Base-by-base conservation (phyloP, 108 stramenopile species). In the Cyclotella distinguenda region DNA sequence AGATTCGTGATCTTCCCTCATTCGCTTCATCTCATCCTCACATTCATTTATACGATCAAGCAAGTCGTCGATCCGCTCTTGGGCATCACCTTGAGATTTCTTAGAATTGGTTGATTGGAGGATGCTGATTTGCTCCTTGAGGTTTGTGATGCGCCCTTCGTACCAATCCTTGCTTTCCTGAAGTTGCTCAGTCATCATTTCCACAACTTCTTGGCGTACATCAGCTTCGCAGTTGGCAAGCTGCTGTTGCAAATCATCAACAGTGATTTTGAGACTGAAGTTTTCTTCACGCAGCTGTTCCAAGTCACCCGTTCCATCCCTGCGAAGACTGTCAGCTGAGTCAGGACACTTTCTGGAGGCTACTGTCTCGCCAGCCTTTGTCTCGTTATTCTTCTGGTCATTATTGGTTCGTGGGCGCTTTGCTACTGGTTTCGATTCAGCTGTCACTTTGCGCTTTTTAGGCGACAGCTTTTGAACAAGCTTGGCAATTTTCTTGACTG, bases 21-120 rank as follows among this genome's bases (percentile, higher is more conserved):
- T 88, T 27, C 93, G 84, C 18, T 64, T 59, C 84, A 90, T 90
- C 63, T 94, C 93, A 33, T 87, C 84, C 66, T 95, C 90, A 49
- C 89, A 88, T 59, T 90, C 94, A 42, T 82, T 81, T 23, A 95
- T 80, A 36, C 87, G 68, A 27, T 91, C 90, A 66, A 80, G 58
- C 22, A 89, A 76, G 31, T 88, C 87, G 23, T 77, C 76, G 28
- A 89, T 79, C 16, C 73, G 68, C 11, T 68, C 48, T 26, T 85
- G 73, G 38, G 78, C 82, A 60, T 79, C 72, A 36, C 60, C 54
- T 12, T 72, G 59, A 3, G 74, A 60, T 51, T 88, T 84, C 57
- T 66, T 68, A 2, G 67, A 54, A 43, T 70, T 76, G 10, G 50
- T 49, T 13, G 75, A 63, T 22, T 72, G 81, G 13, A 78, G 62